Percentiles rank a stretch among this genome's conserved stretches.
These are phyloP conservation scores for Diaporthe sp. DNA, from an alignment of 2,329 filamentous ascomycete species.

Conservation along the genomic window DNA sequence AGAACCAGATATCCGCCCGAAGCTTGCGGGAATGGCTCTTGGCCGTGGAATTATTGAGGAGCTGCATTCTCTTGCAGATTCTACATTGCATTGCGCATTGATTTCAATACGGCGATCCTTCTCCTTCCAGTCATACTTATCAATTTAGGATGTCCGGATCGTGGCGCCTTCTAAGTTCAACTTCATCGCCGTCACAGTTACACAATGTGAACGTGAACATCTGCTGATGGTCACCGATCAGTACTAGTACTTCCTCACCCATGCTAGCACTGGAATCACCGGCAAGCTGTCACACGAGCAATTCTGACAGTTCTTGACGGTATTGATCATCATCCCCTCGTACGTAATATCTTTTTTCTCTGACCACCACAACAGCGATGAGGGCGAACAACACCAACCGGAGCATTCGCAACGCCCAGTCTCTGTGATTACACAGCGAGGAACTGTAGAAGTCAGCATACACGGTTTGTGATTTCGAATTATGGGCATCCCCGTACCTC, in stretches of 20 bases:
- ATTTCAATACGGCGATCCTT: not conserved
- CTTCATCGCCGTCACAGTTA: not conserved
- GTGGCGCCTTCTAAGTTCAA: not conserved
- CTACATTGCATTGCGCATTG: not conserved
- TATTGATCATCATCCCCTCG: not conserved
- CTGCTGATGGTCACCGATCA: slow-evolving; percentile 9
- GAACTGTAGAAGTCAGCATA: not conserved
- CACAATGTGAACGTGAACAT: not conserved
- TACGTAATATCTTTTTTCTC: not conserved
- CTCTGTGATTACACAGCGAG: not conserved
- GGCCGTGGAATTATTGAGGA: not conserved
- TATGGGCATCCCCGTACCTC: not conserved
- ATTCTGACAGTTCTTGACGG: not conserved
- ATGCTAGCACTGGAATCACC: not conserved
- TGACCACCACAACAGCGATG: not conserved
- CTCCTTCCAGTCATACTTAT: not conserved
- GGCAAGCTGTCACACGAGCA: not conserved
- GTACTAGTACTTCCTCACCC: not conserved
- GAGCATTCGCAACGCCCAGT: not conserved
- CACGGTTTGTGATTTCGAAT: not conserved
- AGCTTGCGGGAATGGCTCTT: not conserved
- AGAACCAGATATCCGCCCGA: not conserved
- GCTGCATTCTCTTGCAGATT: not conserved
- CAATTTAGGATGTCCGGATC: not conserved
- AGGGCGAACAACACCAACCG: not conserved